Conservation (phyloP, 352 stramenopile genomes). For the Phytophthora sansomeana region DNA sequence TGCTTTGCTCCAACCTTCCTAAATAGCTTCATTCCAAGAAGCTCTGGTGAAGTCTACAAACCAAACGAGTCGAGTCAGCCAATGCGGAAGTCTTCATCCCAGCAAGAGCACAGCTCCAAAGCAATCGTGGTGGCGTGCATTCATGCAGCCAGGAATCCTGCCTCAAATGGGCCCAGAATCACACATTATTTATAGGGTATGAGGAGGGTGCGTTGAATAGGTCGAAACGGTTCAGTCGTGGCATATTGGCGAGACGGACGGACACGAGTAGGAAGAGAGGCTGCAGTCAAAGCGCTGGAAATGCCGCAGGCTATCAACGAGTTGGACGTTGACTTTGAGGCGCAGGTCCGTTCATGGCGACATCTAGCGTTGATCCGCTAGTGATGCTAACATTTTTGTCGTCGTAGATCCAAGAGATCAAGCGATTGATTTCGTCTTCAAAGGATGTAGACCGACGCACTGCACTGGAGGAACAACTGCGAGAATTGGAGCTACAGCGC, state of each 20-base stretch:
- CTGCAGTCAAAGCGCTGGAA: slow-evolving; percentile 1
- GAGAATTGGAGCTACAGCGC: slow-evolving; percentile 66
- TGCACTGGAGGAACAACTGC: slow-evolving; percentile 73
- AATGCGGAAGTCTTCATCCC: too few species aligned
- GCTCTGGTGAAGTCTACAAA: too few species aligned
- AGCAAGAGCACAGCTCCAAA: too few species aligned
- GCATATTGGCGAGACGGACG: slow-evolving; percentile 12
- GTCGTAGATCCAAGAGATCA: slow-evolving; percentile 78
- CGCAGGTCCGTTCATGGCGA: slow-evolving; percentile 48
- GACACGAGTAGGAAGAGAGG: slow-evolving; percentile 1
- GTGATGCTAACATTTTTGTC: slow-evolving; percentile 11
- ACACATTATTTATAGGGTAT: slow-evolving; percentile 2
- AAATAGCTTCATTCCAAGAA: too few species aligned
- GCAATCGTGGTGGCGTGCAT: too few species aligned
- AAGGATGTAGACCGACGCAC: slow-evolving; percentile 64
- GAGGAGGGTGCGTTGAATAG: neutral
- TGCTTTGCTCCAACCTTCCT: too few species aligned
- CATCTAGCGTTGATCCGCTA: neutral
- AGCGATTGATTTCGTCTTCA: slow-evolving; percentile 75
- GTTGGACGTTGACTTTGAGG: slow-evolving; percentile 73
- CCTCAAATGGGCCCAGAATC: too few species aligned
- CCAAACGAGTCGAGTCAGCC: too few species aligned
- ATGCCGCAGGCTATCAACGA: slow-evolving; percentile 76
- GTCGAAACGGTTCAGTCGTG: slow-evolving; percentile 24
- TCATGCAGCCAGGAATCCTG: too few species aligned